Conservation (phyloP, 768 basidiomycete genomes). For the Tylopilus felleus region DNA sequence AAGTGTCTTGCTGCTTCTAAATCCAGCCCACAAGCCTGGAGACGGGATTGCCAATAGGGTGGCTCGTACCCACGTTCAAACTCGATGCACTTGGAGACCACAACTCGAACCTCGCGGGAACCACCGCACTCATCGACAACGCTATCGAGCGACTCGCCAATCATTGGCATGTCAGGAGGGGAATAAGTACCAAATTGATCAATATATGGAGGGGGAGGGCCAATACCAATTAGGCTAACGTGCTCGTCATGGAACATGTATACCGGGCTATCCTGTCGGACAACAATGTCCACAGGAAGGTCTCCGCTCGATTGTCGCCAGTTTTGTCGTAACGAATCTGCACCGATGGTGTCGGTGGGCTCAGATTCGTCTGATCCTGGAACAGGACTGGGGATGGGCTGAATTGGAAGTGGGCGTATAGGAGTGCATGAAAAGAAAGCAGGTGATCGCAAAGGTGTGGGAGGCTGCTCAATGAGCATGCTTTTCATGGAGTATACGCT, state of each 20-base stretch:
- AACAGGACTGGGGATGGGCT: constrained; percentile 18
- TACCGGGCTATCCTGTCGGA: constrained; percentile 23
- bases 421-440: background rate
- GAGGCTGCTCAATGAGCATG: background rate
- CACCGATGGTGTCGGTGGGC: background rate
- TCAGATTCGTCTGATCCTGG: constrained; percentile 10
- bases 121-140: constrained; percentile 16
- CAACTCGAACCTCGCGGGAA: constrained; percentile 17
- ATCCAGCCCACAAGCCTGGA: constrained; percentile 22
- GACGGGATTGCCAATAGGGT: constrained; percentile 25
- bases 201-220: constrained; percentile 19
- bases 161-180: constrained; percentile 4
- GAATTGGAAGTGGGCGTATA: constrained; percentile 15
- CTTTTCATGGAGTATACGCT: background rate
- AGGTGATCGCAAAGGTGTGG: constrained; percentile 2
- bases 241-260: constrained; percentile 7
- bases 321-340: constrained; percentile 2
- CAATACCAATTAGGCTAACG: constrained; percentile 2
- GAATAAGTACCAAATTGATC: constrained; percentile 4
- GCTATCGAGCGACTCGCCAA: constrained; percentile 23
- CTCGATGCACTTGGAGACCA: constrained; percentile 24
- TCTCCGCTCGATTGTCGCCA: constrained; percentile 4
- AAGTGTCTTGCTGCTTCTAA: constrained; percentile 13
- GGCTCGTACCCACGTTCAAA: constrained; percentile 26
- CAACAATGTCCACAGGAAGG: constrained; percentile 2